A percentile compares a stretch with the other conserved stretches of the same genome.
phyloP scores from a whole-genome alignment of 208 protist genomes.

The Acanthamoeba comandoni region DNA sequence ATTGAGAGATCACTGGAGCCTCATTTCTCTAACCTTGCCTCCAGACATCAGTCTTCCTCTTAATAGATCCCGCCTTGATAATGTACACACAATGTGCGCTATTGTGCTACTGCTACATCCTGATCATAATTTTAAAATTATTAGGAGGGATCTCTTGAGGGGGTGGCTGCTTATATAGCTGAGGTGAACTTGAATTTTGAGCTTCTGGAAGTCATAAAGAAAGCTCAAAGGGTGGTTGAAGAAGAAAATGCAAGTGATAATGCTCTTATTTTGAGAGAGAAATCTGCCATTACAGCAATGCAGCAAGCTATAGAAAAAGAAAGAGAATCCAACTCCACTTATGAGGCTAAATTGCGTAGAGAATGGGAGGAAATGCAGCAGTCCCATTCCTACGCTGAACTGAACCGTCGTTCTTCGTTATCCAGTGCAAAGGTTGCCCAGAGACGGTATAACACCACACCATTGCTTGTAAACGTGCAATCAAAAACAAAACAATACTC shows the following conservation, averaged over 20 bases:
- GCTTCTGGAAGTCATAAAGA: constrained; percentile 43
- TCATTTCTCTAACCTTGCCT: neutral
- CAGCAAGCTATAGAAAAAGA: constrained; percentile 51
- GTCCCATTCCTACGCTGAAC: neutral
- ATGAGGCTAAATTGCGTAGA: constrained; percentile 25
- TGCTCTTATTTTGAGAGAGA: constrained; percentile 9
- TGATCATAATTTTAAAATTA: neutral
- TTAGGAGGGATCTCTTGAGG: constrained; percentile 16
- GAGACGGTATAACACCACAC: no score
- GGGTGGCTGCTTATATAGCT: constrained; percentile 27
- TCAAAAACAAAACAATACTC: no score
- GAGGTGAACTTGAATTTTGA: constrained; percentile 56
- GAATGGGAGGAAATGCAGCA: constrained; percentile 41
- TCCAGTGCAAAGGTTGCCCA: no score
- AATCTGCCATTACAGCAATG: constrained; percentile 12
- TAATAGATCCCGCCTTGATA: constrained; percentile 20
- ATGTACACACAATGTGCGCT: no score
- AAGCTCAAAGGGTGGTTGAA: neutral
- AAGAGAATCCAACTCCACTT: constrained; percentile 46
- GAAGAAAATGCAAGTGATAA: constrained; percentile 33
- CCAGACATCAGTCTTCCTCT: constrained; percentile 36
- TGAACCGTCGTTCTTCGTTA: neutral
- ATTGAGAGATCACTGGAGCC: constrained; percentile 11
- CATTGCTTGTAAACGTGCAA: no score
- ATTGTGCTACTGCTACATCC: no score